Conservation (phyloP, 148 eudicot genomes). For the Persicaria maculosa region DNA sequence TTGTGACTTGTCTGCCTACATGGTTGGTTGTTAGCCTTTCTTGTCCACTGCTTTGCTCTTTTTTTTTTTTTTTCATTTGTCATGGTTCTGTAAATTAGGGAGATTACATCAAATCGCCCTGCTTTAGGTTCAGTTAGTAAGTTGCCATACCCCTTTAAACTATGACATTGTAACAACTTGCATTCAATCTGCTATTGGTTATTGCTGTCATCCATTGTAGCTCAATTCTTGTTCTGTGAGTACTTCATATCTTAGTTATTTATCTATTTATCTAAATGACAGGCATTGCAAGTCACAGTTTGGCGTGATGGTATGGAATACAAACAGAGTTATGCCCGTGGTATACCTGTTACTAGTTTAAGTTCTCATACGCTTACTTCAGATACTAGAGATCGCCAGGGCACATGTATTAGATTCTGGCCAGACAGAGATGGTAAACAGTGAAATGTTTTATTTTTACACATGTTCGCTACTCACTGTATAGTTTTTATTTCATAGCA, state of each 20-base stretch:
- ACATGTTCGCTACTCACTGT: neutral
- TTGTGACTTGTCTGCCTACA: neutral
- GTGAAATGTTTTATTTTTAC: conserved; percentile 10
- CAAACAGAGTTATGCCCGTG: conserved; percentile 81
- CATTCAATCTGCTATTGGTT: neutral
- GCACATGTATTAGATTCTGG: conserved; percentile 81
- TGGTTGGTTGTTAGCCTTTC: neutral
- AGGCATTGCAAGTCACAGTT: conserved; percentile 80
- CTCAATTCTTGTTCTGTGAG: neutral
- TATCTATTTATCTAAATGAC: conserved; percentile 7
- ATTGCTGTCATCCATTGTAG: neutral
- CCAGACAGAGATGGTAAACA: conserved; percentile 76
- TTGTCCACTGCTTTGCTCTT: neutral
- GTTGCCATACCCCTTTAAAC: neutral
- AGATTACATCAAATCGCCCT: neutral
- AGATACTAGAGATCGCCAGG: conserved; percentile 44
- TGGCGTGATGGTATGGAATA: conserved; percentile 86
- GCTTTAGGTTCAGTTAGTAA: neutral
- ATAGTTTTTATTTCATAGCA: neutral
- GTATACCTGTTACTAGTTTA: conserved; percentile 65
- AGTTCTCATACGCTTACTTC: conserved; percentile 46
- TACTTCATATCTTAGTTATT: neutral
- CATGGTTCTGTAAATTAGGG: neutral
- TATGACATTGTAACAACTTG: neutral
- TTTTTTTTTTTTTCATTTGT: neutral